Evolutionary conservation across 148 eudicot genomes (phyloP).

Genomic region (Cornus kousa): DNA sequence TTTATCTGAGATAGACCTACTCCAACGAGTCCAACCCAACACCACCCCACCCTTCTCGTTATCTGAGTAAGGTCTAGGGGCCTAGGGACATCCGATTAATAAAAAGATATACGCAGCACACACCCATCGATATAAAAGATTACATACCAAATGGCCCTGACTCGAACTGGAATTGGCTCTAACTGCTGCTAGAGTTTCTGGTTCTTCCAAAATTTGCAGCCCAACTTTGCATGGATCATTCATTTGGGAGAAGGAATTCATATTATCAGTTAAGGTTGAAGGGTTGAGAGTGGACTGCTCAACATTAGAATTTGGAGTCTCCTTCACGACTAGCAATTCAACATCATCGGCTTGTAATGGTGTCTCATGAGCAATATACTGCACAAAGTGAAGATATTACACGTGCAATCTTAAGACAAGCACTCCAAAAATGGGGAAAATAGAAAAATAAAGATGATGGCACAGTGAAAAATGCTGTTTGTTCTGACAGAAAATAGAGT

Average conservation of each 20-base stretch:
- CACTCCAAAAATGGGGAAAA: not conserved
- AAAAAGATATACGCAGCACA: no score
- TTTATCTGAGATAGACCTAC: no score
- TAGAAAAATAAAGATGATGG: not conserved
- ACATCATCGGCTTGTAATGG: slow-evolving; percentile 16
- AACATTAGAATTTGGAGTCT: not conserved
- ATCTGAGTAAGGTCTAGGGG: not conserved
- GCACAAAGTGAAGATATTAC: not conserved
- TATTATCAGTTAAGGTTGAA: not conserved
- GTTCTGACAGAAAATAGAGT: not conserved
- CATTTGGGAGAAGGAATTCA: not conserved
- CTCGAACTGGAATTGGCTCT: slow-evolving; percentile 10
- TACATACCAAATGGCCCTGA: slow-evolving; percentile 20
- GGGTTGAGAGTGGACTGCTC: not conserved
- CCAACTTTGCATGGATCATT: slow-evolving; percentile 6
- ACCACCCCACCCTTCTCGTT: not conserved
- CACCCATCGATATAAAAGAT: not conserved
- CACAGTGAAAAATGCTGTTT: not conserved
- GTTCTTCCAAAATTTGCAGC: slow-evolving; percentile 18
- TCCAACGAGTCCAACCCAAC: no score
- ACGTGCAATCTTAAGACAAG: not conserved
- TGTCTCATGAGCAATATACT: slow-evolving; percentile 29
- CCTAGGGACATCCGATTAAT: not conserved
- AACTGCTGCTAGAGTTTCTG: slow-evolving; percentile 16
- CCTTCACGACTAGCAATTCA: slow-evolving; percentile 21